Base-by-base conservation (phyloP, 2,329 filamentous ascomycete species). In the Monosporascus sp. region DNA sequence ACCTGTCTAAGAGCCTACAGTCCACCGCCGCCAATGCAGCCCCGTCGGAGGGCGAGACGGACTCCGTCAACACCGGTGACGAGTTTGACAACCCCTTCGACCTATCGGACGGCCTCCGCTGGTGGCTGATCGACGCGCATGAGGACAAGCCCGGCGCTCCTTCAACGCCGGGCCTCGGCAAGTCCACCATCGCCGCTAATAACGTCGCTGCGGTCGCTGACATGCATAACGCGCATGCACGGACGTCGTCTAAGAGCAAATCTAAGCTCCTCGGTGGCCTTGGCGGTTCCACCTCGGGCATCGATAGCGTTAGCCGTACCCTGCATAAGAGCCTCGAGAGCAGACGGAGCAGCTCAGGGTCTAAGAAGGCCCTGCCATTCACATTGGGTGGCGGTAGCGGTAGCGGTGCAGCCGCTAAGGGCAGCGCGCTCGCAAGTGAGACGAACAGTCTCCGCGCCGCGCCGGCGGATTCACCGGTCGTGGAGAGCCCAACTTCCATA, bases 51-150 rank as follows among this genome's bases (percentile, higher is more conserved):
- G 58, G 74, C 18, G 79, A 80, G 55, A 75, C 74, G 1, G 78
- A 79, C 54, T 79, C 78, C 1, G 63, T 76, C 36, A 77, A 76
- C 49, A 69, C 72, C 7, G 79, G 82, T 14, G 85, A 86, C 41
- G 90, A 96, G 59, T 91, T 96, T 58, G 94, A 97, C 60, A 99
- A 99, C 65, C 94, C 94, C 0, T 99, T 99, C 69, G 92, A 97
- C 63, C 79, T 99, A 14, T 96, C 91, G 0, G 94, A 99, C 64
- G 94, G 94, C 3, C 75, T 99, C 48, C 85, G 93, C 36, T 99
- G 94, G 94, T 97, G 97, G 71, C 81, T 99, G 6, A 86, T 99
- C 37, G 93, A 99, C 67, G 94, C 94, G 0, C 80, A 83, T 2
- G 94, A 99, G 71, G 94, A 99, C 71, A 97, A 96, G 66, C 85